Base-by-base conservation (phyloP, 129 eudicot species). In the Pittosporum tobira region DNA sequence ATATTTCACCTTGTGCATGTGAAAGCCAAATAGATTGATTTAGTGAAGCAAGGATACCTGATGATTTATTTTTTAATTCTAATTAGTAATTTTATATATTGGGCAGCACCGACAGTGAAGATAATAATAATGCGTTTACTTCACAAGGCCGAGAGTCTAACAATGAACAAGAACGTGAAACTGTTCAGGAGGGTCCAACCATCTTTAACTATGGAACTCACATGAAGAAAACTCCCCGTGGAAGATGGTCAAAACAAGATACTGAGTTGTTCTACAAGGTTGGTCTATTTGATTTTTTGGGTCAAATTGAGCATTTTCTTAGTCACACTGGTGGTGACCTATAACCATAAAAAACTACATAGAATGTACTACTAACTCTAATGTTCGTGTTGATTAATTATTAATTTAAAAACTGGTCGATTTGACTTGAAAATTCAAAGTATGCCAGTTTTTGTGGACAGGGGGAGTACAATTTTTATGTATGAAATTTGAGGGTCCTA, bases 241-340 rank as follows among this genome's bases (percentile, higher is more conserved):
- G 62, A 71, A 87, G 77, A 71, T 93, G 96, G 96, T 47, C 94
- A 51, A 87, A 81, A 70, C 88, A 81, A 76, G 99, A 93, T 68
- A 93, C 96, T 0, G 91, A 87, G 63, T 66, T 79, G 66, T 93
- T 93, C 65, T 93, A 81, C 30, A 70, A 87, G 99, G 99, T 93
- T 30, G 30, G 60, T 30, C 27, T 52, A n/a, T n/a, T n/a, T n/a
- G n/a, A n/a, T n/a, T n/a, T n/a, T n/a, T n/a, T n/a, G n/a, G n/a
- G n/a, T n/a, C n/a, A n/a, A n/a, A n/a, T n/a, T n/a, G n/a, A n/a
- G n/a, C n/a, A n/a, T n/a, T n/a, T n/a, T n/a, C n/a, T n/a, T n/a
- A n/a, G n/a, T n/a, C n/a, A n/a, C n/a, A n/a, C n/a, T n/a, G n/a
- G n/a, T n/a, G n/a, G n/a, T n/a, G n/a, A n/a, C n/a, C n/a, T n/a